A percentile compares a stretch with the other conserved stretches of the same genome.
Evolutionary conservation across 2,329 filamentous ascomycete species (phyloP).

Genomic region (Aspergillus calidoustus): DNA sequence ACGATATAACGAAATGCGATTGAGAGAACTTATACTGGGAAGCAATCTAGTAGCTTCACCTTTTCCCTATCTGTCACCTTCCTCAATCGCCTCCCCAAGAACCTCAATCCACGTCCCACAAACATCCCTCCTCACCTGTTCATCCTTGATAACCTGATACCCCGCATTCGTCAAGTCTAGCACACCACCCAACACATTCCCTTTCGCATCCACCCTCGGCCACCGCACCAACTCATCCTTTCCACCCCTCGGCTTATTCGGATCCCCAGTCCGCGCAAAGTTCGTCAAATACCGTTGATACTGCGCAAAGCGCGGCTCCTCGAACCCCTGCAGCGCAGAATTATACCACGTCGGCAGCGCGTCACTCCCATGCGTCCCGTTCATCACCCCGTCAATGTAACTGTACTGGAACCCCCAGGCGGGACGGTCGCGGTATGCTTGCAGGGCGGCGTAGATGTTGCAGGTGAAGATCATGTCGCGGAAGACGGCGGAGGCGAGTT

Average conservation of each 20-base stretch:
- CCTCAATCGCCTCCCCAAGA: not conserved
- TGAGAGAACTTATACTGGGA: too few relatives aligned
- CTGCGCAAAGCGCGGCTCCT: not conserved
- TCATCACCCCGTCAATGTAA: not conserved
- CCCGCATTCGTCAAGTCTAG: not conserved
- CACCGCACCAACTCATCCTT: not conserved
- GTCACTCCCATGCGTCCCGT: not conserved
- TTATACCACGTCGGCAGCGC: not conserved
- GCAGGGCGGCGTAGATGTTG: not conserved
- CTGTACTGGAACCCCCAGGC: not conserved
- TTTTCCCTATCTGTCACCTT: too few relatives aligned
- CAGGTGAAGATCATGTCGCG: slow-evolving; percentile 5
- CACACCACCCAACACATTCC: not conserved
- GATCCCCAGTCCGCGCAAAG: not conserved
- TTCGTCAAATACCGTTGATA: not conserved
- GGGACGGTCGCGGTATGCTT: not conserved
- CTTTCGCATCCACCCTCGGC: not conserved
- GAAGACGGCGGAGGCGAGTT: not conserved
- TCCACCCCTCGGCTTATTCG: not conserved
- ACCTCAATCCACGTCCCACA: not conserved
- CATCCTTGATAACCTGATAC: not conserved
- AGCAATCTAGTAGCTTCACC: too few relatives aligned
- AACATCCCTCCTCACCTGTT: not conserved
- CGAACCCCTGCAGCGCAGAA: not conserved
- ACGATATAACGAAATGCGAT: too few relatives aligned